These are phyloP conservation scores for Pseudogymnoascus sp. DNA, from an alignment of 2,329 filamentous ascomycete species.

Conservation along the genomic window DNA sequence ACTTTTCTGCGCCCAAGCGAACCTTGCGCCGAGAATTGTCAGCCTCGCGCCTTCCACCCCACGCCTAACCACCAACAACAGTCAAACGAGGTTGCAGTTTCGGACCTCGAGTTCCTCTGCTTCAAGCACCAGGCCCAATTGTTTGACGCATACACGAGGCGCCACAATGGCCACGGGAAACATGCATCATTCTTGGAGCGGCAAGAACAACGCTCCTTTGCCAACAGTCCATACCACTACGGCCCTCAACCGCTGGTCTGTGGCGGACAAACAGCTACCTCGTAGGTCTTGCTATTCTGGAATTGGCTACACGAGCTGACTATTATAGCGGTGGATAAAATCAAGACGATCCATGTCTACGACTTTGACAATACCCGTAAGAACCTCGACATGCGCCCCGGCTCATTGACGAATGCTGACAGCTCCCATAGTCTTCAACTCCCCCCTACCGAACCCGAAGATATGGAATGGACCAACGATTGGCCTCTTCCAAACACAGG, in stretches of 20 bases:
- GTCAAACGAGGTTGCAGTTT: background rate
- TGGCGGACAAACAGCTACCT: slow-evolving; percentile 64
- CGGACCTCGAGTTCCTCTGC: background rate
- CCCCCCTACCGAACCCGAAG: slow-evolving; percentile 79
- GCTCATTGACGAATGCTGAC: slow-evolving; percentile 14
- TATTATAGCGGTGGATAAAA: slow-evolving; percentile 49
- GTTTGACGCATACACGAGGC: background rate
- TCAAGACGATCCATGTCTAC: slow-evolving; percentile 83
- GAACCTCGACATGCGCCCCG: slow-evolving; percentile 26
- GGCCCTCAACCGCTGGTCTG: slow-evolving; percentile 75
- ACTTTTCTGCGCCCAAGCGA: background rate
- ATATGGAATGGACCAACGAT: slow-evolving; percentile 77
- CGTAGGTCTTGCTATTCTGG: slow-evolving; percentile 36
- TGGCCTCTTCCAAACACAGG: slow-evolving; percentile 66
- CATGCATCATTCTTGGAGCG: slow-evolving; percentile 15
- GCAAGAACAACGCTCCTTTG: slow-evolving; percentile 4
- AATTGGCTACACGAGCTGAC: slow-evolving; percentile 15
- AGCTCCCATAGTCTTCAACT: slow-evolving; percentile 65
- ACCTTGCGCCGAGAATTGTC: background rate
- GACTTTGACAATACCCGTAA: slow-evolving; percentile 95
- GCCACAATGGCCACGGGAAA: background rate
- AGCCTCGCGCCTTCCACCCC: slow-evolving; percentile 2
- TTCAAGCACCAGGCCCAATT: background rate
- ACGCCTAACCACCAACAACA: background rate
- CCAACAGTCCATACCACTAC: slow-evolving; percentile 51